These are phyloP conservation scores for Rutidosis leptorrhynchoides DNA, from an alignment of 129 eudicot genomes.

Conservation along the genomic window DNA sequence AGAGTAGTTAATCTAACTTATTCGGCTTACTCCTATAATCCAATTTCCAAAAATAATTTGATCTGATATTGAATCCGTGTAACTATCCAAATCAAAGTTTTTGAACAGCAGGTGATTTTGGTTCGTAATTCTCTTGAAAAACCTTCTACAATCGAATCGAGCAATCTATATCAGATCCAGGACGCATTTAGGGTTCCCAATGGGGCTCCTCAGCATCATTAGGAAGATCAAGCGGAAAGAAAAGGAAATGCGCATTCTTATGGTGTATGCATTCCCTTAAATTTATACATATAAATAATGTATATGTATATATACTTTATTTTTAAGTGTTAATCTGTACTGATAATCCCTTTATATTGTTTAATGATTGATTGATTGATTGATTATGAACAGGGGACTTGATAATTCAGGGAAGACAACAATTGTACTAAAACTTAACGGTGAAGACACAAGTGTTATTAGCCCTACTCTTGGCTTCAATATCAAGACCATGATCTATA, in stretches of 20 bases:
- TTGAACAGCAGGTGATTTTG: no score
- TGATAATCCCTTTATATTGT: neutral
- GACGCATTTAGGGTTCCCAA: conserved; percentile 25
- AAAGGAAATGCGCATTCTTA: conserved; percentile 96
- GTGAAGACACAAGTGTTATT: conserved; percentile 92
- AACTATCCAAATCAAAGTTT: no score
- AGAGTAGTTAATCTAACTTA: no score
- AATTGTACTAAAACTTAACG: conserved; percentile 82
- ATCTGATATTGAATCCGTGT: no score
- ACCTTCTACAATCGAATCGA: no score
- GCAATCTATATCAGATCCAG: no score
- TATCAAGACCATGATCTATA: conserved; percentile 81
- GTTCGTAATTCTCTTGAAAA: no score
- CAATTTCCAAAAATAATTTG: no score
- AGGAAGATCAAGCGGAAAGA: conserved; percentile 92
- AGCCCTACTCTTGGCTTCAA: conserved; percentile 96
- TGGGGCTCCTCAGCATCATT: conserved; percentile 97
- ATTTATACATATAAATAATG: neutral
- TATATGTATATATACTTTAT: neutral
- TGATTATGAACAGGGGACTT: conserved; percentile 58
- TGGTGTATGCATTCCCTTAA: conserved; percentile 72
- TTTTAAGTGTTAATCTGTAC: neutral
- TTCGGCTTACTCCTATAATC: no score
- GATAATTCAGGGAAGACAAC: conserved; percentile 97
- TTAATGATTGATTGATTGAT: no score